These are phyloP conservation scores for Capsicum rhomboideum DNA, from an alignment of 257 asterid genomes.

Conservation along the genomic window DNA sequence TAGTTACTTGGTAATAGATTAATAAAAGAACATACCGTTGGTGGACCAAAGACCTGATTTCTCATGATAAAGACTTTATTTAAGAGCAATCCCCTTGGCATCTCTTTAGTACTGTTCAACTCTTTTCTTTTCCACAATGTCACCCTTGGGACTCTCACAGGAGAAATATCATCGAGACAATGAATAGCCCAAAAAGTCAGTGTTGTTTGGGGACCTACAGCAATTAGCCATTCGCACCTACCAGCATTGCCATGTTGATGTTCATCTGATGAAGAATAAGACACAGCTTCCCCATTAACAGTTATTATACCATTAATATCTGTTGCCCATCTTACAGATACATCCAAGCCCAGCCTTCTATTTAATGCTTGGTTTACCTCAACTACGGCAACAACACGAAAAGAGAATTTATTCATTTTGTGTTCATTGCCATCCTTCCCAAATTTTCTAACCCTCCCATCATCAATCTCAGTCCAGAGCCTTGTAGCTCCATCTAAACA, in stretches of 20 bases:
- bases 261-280: slow-evolving; percentile 40
- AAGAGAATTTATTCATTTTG: slow-evolving; percentile 35
- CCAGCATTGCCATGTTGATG: slow-evolving; percentile 53
- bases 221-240: slow-evolving; percentile 89
- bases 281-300: slow-evolving; percentile 31
- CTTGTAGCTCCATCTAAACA: slow-evolving; percentile 86
- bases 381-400: slow-evolving; percentile 65
- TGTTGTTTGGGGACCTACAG: slow-evolving; percentile 56
- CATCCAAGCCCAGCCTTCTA: slow-evolving; percentile 60
- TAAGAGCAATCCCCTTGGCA: slow-evolving; percentile 33
- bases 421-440: slow-evolving; percentile 61
- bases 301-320: slow-evolving; percentile 52
- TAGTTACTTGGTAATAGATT: slow-evolving; percentile 53
- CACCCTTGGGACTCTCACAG: slow-evolving; percentile 88
- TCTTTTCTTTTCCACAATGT: slow-evolving; percentile 75
- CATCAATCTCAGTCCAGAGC: slow-evolving; percentile 90
- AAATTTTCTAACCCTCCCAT: slow-evolving; percentile 58
- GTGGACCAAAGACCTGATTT: slow-evolving; percentile 62
- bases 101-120: slow-evolving; percentile 26
- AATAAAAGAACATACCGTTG: slow-evolving; percentile 58
- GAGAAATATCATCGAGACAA: slow-evolving; percentile 89
- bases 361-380: slow-evolving; percentile 68
- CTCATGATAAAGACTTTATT: slow-evolving; percentile 60
- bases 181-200: slow-evolving; percentile 77
- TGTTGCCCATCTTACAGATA: slow-evolving; percentile 68